Evolutionary conservation across 495 filamentous ascomycete species (phyloP).

Genomic region (Penicillium coprophilum): DNA sequence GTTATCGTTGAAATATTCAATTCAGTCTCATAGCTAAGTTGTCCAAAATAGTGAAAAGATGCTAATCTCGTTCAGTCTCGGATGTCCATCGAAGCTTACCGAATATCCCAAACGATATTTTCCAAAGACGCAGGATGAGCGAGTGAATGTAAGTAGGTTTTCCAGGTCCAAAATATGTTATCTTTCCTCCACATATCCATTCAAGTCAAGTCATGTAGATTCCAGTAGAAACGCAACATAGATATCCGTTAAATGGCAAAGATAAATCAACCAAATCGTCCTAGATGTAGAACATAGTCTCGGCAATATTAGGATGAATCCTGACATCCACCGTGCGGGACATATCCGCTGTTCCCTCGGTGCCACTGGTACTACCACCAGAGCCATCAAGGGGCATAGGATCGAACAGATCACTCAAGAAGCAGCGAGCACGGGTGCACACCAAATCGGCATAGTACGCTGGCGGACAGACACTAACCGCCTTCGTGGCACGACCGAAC

Average conservation of each 20-base stretch:
- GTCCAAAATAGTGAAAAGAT: background rate
- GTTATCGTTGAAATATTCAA: background rate
- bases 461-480: constrained; percentile 75
- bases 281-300: constrained; percentile 80
- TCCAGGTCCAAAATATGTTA: background rate
- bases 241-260: background rate
- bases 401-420: constrained; percentile 57
- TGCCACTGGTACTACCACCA: constrained; percentile 26
- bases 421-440: constrained; percentile 67
- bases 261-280: background rate
- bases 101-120: background rate
- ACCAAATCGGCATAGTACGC: constrained; percentile 82
- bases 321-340: constrained; percentile 18
- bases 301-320: constrained; percentile 52
- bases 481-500: constrained; percentile 76
- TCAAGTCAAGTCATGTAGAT: constrained; percentile 4
- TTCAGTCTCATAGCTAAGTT: background rate
- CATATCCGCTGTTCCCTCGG: constrained; percentile 8
- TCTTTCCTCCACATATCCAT: background rate
- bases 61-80: background rate
- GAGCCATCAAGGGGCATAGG: constrained; percentile 21
- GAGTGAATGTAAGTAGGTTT: background rate
- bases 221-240: background rate
- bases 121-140: background rate
- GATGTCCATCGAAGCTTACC: background rate